Evolutionary conservation across 2,329 filamentous ascomycete genomes (phyloP).

Genomic region (Microsporum ferrugineum): DNA sequence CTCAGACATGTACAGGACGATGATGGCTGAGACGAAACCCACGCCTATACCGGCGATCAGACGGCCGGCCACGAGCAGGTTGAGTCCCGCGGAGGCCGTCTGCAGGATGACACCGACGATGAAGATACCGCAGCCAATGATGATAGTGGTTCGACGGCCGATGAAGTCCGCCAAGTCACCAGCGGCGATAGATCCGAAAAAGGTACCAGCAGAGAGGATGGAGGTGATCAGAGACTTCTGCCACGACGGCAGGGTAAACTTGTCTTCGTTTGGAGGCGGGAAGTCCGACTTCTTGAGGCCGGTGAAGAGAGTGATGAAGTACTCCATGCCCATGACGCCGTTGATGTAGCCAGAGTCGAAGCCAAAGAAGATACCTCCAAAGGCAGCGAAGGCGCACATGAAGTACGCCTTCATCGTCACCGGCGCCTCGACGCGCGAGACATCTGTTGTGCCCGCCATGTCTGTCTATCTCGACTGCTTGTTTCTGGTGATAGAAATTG

Average conservation of each 20-base stretch:
- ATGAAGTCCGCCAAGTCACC: conserved; percentile 66
- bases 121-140: conserved; percentile 62
- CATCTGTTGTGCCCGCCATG: conserved; percentile 36
- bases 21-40: conserved; percentile 67
- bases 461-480: not conserved
- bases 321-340: conserved; percentile 41
- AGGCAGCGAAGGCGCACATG: conserved; percentile 50
- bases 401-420: conserved; percentile 49
- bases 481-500: no score
- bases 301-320: conserved; percentile 29
- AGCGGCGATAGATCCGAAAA: conserved; percentile 65
- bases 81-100: conserved; percentile 45
- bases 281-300: conserved; percentile 21
- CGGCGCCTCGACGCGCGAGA: conserved; percentile 46
- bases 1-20: conserved; percentile 81
- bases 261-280: not conserved
- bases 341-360: conserved; percentile 49
- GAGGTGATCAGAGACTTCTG: conserved; percentile 57
- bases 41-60: conserved; percentile 66
- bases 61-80: conserved; percentile 59
- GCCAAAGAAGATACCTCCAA: conserved; percentile 51
- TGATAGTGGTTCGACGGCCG: conserved; percentile 54
- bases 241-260: conserved; percentile 36
- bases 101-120: conserved; percentile 57
- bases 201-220: conserved; percentile 66